Evolutionary conservation across 2,329 filamentous ascomycete species (phyloP).

Genomic region (Diaporthe vaccinii): DNA sequence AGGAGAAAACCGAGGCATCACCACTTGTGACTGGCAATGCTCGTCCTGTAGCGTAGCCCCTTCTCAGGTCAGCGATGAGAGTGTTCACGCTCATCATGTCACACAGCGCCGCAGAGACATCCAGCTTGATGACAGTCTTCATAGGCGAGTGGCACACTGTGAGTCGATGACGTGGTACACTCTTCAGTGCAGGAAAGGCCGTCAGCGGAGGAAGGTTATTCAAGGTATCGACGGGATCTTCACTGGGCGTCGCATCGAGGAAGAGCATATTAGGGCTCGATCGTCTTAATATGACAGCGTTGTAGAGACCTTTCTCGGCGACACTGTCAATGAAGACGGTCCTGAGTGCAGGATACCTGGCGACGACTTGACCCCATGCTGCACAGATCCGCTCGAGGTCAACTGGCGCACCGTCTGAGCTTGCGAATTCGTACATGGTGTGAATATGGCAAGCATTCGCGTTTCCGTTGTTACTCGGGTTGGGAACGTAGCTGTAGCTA

Average conservation of each 20-base stretch:
- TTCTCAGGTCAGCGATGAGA: constrained; percentile 62
- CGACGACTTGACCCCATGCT: constrained; percentile 64
- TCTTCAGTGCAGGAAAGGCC: constrained; percentile 50
- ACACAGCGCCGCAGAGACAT: constrained; percentile 65
- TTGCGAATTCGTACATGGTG: constrained; percentile 62
- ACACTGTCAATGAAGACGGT: constrained; percentile 67
- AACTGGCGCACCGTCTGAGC: constrained; percentile 52
- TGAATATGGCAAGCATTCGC: constrained; percentile 59
- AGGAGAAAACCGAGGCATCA: constrained; percentile 51
- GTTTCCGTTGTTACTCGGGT: constrained; percentile 41
- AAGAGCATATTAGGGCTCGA: constrained; percentile 67
- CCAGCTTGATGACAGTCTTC: constrained; percentile 62
- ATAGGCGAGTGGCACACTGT: constrained; percentile 61
- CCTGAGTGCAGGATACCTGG: constrained; percentile 60
- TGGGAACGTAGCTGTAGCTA: constrained; percentile 25
- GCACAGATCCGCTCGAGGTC: constrained; percentile 61
- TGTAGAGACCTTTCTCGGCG: constrained; percentile 62
- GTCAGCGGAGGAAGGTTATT: constrained; percentile 59
- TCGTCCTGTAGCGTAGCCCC: constrained; percentile 57
- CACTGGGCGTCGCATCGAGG: constrained; percentile 58
- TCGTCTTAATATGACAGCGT: constrained; percentile 62
- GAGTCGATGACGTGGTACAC: constrained; percentile 62
- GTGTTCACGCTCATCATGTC: constrained; percentile 62
- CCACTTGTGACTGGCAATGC: constrained; percentile 46
- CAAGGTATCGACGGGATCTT: constrained; percentile 55